phyloP scores from a whole-genome alignment of 2,329 filamentous ascomycete genomes.

The Alternaria sp. region DNA sequence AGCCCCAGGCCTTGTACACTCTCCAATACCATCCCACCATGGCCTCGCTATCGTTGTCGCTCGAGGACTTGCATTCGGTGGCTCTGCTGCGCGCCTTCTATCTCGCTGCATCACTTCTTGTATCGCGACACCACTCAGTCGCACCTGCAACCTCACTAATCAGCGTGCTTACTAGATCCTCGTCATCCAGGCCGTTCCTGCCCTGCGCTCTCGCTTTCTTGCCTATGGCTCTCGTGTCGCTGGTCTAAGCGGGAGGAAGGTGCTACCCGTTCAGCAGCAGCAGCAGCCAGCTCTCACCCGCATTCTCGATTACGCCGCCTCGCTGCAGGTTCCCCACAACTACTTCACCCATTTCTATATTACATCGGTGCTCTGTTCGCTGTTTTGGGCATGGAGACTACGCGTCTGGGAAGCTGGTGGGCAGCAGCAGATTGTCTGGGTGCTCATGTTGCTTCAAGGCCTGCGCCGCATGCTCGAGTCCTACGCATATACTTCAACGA shows the following conservation, averaged over 20 bases:
- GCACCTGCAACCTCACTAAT: slow-evolving; percentile 32
- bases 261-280: slow-evolving; percentile 13
- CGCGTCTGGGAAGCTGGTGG: slow-evolving; percentile 51
- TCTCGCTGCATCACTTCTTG: slow-evolving; percentile 51
- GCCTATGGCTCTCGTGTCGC: slow-evolving; percentile 66
- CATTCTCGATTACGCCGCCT: slow-evolving; percentile 62
- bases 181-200: slow-evolving; percentile 60
- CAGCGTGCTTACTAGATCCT: slow-evolving; percentile 57
- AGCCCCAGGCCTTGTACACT: slow-evolving; percentile 2
- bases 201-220: slow-evolving; percentile 65
- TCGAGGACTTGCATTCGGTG: slow-evolving; percentile 24
- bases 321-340: slow-evolving; percentile 77
- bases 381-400: slow-evolving; percentile 78
- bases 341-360: slow-evolving; percentile 94
- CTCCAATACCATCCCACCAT: slow-evolving; percentile 3
- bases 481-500: slow-evolving; percentile 70
- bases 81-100: slow-evolving; percentile 49
- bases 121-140: slow-evolving; percentile 45
- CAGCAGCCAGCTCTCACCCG: slow-evolving; percentile 22
- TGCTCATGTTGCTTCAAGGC: slow-evolving; percentile 79
- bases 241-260: slow-evolving; percentile 11
- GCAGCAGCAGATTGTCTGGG: slow-evolving; percentile 73
- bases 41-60: slow-evolving; percentile 2
- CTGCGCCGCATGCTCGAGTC: slow-evolving; percentile 80
- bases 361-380: slow-evolving; percentile 71